Evolutionary conservation across 371 early-diverging fungal species (phyloP).

Genomic region (Chytridiales sp.): DNA sequence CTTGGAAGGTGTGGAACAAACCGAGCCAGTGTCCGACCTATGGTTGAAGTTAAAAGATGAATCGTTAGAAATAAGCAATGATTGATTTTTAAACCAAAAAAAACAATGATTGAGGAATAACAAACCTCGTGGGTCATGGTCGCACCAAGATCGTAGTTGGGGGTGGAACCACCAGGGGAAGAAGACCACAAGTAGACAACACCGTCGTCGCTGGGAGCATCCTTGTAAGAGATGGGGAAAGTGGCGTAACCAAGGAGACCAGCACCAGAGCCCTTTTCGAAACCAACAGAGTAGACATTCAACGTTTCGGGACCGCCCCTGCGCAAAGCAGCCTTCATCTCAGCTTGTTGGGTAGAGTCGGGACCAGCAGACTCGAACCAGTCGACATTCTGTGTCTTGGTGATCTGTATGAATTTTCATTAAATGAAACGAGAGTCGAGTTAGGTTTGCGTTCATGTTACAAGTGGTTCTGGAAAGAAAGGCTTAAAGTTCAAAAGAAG

Average conservation of each 20-base stretch:
- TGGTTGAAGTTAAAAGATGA: no score
- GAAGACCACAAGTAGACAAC: slow-evolving; percentile 11
- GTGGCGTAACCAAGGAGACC: slow-evolving; percentile 24
- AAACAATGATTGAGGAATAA: no score
- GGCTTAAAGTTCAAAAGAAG: no score
- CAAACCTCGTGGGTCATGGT: slow-evolving; percentile 25
- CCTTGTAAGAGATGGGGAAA: slow-evolving; percentile 8
- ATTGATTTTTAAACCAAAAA: no score
- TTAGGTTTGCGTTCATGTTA: no score
- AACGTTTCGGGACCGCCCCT: slow-evolving; percentile 4
- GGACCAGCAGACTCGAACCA: slow-evolving; percentile 8
- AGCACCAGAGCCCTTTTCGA: not conserved
- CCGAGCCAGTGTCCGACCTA: slow-evolving; percentile 25
- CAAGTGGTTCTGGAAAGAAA: no score
- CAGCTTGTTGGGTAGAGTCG: not conserved
- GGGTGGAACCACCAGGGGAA: slow-evolving; percentile 10
- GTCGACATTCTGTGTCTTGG: not conserved
- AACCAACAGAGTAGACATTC: slow-evolving; percentile 19
- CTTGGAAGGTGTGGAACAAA: slow-evolving; percentile 21
- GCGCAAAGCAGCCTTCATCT: slow-evolving; percentile 11
- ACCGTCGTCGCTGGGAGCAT: slow-evolving; percentile 21
- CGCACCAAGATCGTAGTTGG: slow-evolving; percentile 10
- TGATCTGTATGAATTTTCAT: not conserved
- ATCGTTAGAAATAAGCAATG: no score
- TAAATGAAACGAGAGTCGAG: no score